These are phyloP conservation scores for Pilaira anomala DNA, from an alignment of 192 early-diverging fungal genomes.

Conservation along the genomic window DNA sequence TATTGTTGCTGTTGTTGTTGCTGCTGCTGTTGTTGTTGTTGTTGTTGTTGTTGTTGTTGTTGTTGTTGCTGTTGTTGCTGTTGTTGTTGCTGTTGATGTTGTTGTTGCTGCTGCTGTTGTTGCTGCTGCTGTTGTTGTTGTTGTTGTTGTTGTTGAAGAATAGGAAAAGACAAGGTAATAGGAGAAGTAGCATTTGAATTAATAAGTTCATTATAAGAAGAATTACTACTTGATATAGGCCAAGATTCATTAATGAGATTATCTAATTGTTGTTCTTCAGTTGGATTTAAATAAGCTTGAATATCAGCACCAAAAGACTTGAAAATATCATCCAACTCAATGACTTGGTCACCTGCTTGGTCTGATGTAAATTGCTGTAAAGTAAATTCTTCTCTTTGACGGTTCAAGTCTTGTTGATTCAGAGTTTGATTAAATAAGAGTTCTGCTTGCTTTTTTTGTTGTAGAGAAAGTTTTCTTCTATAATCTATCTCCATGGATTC, in stretches of 20 bases:
- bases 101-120: conserved; percentile 1
- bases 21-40: not conserved
- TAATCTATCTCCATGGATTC: too few species aligned
- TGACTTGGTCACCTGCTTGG: conserved; percentile 40
- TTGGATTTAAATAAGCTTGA: conserved; percentile 25
- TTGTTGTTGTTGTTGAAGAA: not conserved
- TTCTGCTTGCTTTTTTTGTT: not conserved
- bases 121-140: not conserved
- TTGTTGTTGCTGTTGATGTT: not conserved
- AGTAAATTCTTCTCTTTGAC: conserved; percentile 23
- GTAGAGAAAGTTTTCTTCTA: too few species aligned
- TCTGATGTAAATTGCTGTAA: conserved; percentile 47
- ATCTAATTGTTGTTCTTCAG: conserved; percentile 14
- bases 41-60: not conserved
- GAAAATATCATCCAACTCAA: conserved; percentile 35
- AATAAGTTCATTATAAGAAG: not conserved
- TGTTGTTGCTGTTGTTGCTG: not conserved
- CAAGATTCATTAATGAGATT: not conserved
- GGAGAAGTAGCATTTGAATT: not conserved
- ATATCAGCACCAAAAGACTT: conserved; percentile 23
- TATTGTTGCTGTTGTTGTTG: conserved; percentile 11
- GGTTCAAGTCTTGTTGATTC: not conserved
- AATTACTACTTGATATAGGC: too few species aligned
- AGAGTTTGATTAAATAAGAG: not conserved
- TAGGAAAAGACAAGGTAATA: not conserved